phyloP scores from a whole-genome alignment of 2,329 filamentous ascomycete species.

The Sphaerulina populicola region DNA sequence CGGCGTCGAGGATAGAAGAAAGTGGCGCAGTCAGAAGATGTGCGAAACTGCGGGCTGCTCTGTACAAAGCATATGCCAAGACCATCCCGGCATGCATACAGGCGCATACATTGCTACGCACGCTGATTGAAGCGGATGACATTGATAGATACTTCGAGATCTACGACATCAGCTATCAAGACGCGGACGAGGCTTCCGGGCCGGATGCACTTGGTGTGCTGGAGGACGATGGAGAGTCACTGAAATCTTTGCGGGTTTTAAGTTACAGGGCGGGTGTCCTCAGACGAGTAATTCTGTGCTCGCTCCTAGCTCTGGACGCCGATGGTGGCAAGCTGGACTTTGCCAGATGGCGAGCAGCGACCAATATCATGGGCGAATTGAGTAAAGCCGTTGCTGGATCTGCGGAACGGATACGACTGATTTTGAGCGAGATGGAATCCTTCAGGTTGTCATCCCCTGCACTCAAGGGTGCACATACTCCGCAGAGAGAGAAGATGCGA shows the following conservation, averaged over 20 bases:
- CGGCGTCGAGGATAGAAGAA: constrained; percentile 86
- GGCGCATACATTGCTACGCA: constrained; percentile 59
- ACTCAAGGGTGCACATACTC: constrained; percentile 46
- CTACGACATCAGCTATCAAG: constrained; percentile 43
- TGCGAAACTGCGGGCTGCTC: constrained; percentile 64
- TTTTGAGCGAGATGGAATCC: constrained; percentile 68
- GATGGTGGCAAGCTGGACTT: constrained; percentile 70
- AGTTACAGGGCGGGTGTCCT: constrained; percentile 67
- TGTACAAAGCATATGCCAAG: constrained; percentile 61
- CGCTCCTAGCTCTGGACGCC: constrained; percentile 77
- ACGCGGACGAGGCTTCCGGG: constrained; percentile 47
- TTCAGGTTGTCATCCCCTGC: constrained; percentile 47
- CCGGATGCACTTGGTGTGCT: constrained; percentile 44
- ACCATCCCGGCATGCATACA: constrained; percentile 65
- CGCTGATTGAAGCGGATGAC: constrained; percentile 68
- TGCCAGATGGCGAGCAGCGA: constrained; percentile 66
- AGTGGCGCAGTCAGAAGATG: constrained; percentile 63
- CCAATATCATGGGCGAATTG: constrained; percentile 63
- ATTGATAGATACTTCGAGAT: constrained; percentile 83
- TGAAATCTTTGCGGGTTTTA: constrained; percentile 64
- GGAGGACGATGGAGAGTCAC: constrained; percentile 64
- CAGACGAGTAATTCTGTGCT: constrained; percentile 78
- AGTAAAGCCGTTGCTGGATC: constrained; percentile 54
- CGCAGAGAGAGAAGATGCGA: constrained; percentile 73
- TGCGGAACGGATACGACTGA: constrained; percentile 57